Base-by-base conservation (phyloP, 202 grass and related monocot genomes). In the Saccharum hybrid region DNA sequence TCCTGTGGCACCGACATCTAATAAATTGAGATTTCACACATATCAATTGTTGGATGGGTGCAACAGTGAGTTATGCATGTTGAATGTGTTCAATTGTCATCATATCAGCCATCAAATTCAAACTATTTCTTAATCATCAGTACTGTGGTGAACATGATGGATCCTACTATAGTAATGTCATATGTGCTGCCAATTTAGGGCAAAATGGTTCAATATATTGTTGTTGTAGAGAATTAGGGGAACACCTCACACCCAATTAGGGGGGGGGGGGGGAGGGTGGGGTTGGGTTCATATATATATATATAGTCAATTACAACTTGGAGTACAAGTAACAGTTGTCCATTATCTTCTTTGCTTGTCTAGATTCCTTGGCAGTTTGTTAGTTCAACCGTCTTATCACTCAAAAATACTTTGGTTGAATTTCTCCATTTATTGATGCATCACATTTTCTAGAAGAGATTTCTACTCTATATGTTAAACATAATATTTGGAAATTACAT, bases 111-210 rank as follows among this genome's bases (percentile, higher is more conserved):
- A 16, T 19, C 9, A 43, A 42, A 30, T 57, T 80, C 30, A 54
- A 72, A 54, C n/a, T n/a, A 64, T 34, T 63, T 36, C 10, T 37
- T 85, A 54, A 56, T 56, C 4, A 66, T 43, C 4, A 33, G 48
- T 77, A 14, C 10, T 28, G 8, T 59, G 72, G 34, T 57, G 45
- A 87, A 78, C 66, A 19, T 40, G 51, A 64, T 83, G 74, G 39
- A 67, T 84, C 39, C 14, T 68, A 67, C 30, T 30, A 69, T 48
- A 61, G 48, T 63, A 63, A 74, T 57, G 62, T 41, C 62, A 69
- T 56, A 33, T 70, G 39, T 66, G 26, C 8, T 51, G 36, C 31
- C 16, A 52, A 0, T 14, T 59, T 61, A 34, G 31, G 67, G 63
- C 4, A 49, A 49, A 15, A 13, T 16, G 13, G 48, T 51, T 51